Conservation (phyloP, 768 basidiomycete species). For the Mycena alexandri region DNA sequence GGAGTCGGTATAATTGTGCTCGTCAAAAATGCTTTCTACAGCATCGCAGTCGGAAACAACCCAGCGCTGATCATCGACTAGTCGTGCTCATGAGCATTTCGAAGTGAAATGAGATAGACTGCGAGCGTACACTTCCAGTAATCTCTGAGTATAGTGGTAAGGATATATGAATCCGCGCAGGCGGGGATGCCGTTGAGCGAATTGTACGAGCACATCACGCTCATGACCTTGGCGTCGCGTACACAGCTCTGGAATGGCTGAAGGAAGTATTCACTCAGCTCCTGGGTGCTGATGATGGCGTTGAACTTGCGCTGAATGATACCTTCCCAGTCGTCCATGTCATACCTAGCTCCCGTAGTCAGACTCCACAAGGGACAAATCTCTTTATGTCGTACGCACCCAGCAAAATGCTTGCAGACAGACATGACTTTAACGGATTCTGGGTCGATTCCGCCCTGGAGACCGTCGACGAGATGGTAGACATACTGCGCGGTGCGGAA, state of each 20-base stretch:
- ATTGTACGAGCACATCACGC: slow-evolving; percentile 57
- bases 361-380: too few species aligned
- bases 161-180: slow-evolving; percentile 65
- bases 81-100: too few species aligned
- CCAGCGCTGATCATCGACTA: slow-evolving; percentile 62
- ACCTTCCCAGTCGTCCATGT: slow-evolving; percentile 66
- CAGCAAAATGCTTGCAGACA: slow-evolving; percentile 72
- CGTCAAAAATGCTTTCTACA: slow-evolving; percentile 57
- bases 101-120: too few species aligned
- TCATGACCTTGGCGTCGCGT: slow-evolving; percentile 60
- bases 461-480: slow-evolving; percentile 63
- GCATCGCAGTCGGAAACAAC: slow-evolving; percentile 71
- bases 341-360: too few species aligned
- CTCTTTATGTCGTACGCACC: slow-evolving; percentile 72
- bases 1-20: slow-evolving; percentile 62
- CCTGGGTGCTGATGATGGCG: slow-evolving; percentile 65
- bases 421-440: slow-evolving; percentile 63
- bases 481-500: slow-evolving; percentile 67
- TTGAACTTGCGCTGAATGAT: slow-evolving; percentile 63
- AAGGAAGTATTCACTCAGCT: slow-evolving; percentile 68
- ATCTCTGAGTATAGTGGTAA: slow-evolving; percentile 66
- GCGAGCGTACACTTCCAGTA: slow-evolving; percentile 53
- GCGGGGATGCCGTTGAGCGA: slow-evolving; percentile 70
- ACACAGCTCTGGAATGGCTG: slow-evolving; percentile 68
- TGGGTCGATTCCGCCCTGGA: slow-evolving; percentile 71